Evolutionary conservation across 1,284 basidiomycete genomes (phyloP), one percentile per base, ranked within the genome.

Genomic region (Heliocybe sulcata): DNA sequence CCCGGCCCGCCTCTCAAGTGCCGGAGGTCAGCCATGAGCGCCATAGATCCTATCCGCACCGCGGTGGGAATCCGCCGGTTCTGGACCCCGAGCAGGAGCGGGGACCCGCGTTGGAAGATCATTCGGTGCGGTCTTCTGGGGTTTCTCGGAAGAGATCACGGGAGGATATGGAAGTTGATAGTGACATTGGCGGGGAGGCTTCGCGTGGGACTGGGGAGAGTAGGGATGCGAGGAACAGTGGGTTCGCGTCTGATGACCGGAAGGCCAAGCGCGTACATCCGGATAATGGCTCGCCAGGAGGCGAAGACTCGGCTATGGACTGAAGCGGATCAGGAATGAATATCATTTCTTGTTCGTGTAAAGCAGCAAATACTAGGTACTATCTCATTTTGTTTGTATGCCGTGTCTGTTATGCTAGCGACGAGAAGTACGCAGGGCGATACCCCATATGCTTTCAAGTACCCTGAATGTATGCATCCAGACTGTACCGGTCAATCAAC

Each of bases 151-250:
- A 83, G 63, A 75, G 83, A 55, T 74, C 69, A 58, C 72, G 81
- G 57, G 76, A 76, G 52, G 83, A 85, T 52, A 81, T 84, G 80
- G 83, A 86, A 50, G 70, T 81, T 53, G 81, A 74, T 29, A 29
- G 27, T 55, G 69, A 62, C 29, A 69, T 81, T 22, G 51, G 35
- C 59, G 59, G 54, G 59, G 60, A 31, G 58, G 55, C 27, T 50
- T 54, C 48, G 22, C 47, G 53, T 35, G 23, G 54, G 48, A 53
- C 38, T 20, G 55, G 51, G 8, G 35, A 27, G n/a, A 52, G 42
- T 29, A n/a, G 26, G 16, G 61, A 61, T 25, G 54, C 52, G 68
- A 65, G 65, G 65, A 51, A 56, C 62, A 56, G 65, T 11, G 51
- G 33, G 14, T 42, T 9, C 19, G 38, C 16, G 4, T 42, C 38